These are phyloP conservation scores for Neurospora sp. DNA, from an alignment of 2,329 filamentous ascomycete genomes.

Conservation along the genomic window DNA sequence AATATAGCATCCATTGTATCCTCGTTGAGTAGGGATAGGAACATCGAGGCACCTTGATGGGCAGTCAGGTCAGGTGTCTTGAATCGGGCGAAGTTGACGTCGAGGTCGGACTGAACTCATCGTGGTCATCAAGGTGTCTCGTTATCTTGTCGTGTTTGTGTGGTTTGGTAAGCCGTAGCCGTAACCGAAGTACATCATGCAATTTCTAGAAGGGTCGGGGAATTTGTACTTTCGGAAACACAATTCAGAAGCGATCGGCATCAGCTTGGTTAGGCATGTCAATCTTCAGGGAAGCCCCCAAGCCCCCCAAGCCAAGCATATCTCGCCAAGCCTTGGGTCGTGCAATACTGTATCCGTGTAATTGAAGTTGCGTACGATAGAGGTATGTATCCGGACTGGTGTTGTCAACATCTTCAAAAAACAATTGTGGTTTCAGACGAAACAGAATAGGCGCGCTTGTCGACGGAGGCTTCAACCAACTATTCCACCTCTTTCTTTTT, in stretches of 20 bases:
- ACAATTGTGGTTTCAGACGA: neutral
- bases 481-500: neutral
- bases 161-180: neutral
- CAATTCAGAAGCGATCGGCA: neutral
- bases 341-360: neutral
- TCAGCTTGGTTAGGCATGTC: neutral
- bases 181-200: neutral
- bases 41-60: neutral
- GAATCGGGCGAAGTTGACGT: neutral
- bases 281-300: neutral
- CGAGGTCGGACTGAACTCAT: neutral
- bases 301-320: neutral
- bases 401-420: neutral
- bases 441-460: neutral
- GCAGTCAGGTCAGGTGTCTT: neutral
- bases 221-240: neutral
- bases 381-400: neutral
- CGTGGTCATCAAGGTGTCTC: neutral
- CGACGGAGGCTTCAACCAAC: neutral
- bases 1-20: neutral
- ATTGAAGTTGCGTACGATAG: neutral
- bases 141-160: neutral
- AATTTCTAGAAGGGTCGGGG: neutral
- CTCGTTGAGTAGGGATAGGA: neutral
- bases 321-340: neutral